phyloP scores from a whole-genome alignment of 1,284 basidiomycete species.

The Thecaphora frezii region DNA sequence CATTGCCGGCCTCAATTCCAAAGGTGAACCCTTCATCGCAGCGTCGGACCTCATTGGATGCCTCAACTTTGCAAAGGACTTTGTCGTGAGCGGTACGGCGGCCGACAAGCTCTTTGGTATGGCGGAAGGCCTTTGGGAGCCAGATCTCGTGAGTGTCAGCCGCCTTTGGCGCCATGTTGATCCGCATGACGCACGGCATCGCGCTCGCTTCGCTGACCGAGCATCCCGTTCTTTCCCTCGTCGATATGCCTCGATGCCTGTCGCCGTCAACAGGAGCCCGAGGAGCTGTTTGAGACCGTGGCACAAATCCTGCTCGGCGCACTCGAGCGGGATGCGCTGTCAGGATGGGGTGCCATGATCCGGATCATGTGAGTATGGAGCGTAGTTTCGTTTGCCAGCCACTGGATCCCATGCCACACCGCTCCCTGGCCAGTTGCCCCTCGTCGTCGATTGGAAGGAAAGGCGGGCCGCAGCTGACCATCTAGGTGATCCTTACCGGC shows the following conservation, averaged over 20 bases:
- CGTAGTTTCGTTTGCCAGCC: no score
- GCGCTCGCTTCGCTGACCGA: conserved; percentile 3
- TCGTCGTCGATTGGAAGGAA: no score
- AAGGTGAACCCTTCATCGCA: conserved; percentile 89
- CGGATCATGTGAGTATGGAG: conserved; percentile 80
- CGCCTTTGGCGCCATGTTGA: background rate
- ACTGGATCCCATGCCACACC: no score
- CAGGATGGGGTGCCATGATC: conserved; percentile 94
- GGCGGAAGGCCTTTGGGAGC: conserved; percentile 98
- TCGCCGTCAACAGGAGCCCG: conserved; percentile 68
- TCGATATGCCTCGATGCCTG: conserved; percentile 1
- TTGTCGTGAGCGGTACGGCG: conserved; percentile 93
- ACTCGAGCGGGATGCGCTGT: conserved; percentile 92
- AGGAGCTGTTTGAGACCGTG: conserved; percentile 98
- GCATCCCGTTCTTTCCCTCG: background rate
- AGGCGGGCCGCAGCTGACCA: no score
- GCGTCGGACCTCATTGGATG: conserved; percentile 96
- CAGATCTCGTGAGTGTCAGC: conserved; percentile 69
- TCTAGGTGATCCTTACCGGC: background rate
- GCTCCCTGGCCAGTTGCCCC: no score
- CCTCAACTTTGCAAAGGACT: conserved; percentile 91
- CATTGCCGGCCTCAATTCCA: conserved; percentile 80
- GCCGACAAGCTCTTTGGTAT: conserved; percentile 90
- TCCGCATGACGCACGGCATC: background rate
- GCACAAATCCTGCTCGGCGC: conserved; percentile 94